Conservation (phyloP, 306 rosid genomes). For the Geum urbanum region DNA sequence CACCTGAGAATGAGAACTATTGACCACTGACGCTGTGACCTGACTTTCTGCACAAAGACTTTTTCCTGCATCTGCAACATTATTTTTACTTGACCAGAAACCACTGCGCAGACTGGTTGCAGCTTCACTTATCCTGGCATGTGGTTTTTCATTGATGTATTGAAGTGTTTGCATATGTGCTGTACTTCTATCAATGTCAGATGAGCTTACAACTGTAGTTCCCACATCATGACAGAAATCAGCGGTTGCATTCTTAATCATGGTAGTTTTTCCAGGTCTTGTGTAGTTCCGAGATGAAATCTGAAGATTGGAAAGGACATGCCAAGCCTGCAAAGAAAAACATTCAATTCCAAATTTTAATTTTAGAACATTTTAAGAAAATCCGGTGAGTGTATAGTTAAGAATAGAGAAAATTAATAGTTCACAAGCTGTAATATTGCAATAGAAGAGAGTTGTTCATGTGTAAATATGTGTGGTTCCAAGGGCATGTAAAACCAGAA, state of each 20-base stretch:
- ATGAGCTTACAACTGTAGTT: constrained; percentile 30
- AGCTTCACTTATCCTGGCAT: constrained; percentile 28
- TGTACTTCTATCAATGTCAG: constrained; percentile 23
- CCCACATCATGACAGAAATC: constrained; percentile 27
- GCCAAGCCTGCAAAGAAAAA: constrained; percentile 64
- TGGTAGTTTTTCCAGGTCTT: constrained; percentile 59
- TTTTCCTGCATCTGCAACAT: constrained; percentile 31
- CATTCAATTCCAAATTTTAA: constrained; percentile 17
- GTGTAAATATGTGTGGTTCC: too few species aligned
- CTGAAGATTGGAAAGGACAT: constrained; percentile 58
- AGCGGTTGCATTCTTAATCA: constrained; percentile 29
- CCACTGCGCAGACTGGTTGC: constrained; percentile 15
- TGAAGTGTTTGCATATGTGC: constrained; percentile 21
- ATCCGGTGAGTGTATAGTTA: neutral
- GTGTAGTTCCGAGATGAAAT: constrained; percentile 49
- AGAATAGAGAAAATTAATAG: neutral
- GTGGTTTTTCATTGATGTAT: constrained; percentile 20
- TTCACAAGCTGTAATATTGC: neutral
- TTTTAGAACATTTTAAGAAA: neutral
- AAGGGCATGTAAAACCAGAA: neutral
- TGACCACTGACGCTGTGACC: constrained; percentile 36
- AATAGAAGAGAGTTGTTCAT: too few species aligned
- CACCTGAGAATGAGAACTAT: constrained; percentile 34
- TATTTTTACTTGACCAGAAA: constrained; percentile 25
- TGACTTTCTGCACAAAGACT: constrained; percentile 29